Conservation (phyloP, 2,329 filamentous ascomycete genomes). For the Triangularia setosa region DNA sequence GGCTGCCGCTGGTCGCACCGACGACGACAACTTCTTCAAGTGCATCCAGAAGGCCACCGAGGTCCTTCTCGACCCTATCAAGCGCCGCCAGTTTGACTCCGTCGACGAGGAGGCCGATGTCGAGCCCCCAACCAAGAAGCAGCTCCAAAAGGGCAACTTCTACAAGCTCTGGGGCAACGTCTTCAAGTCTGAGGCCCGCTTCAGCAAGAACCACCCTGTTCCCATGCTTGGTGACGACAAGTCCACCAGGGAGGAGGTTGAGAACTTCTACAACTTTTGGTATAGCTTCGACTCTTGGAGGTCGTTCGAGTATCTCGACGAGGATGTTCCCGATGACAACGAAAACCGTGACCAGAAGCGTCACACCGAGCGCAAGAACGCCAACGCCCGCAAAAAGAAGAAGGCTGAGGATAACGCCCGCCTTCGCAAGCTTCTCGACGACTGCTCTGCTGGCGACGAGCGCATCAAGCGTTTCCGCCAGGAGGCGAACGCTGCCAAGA, state of each 20-base stretch:
- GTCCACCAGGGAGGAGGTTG: conserved; percentile 82
- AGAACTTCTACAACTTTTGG: conserved; percentile 99
- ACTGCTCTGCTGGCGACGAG: conserved; percentile 78
- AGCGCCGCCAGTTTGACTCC: conserved; percentile 92
- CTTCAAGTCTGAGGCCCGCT: conserved; percentile 88
- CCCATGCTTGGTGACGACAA: conserved; percentile 82
- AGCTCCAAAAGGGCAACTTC: conserved; percentile 75
- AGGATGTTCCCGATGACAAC: conserved; percentile 98
- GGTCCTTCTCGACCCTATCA: conserved; percentile 84
- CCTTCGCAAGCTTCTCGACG: conserved; percentile 84
- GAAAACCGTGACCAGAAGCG: conserved; percentile 99
- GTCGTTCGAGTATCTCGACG: conserved; percentile 95
- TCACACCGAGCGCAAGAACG: conserved; percentile 97
- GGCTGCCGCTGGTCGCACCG: conserved; percentile 78
- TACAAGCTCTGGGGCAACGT: conserved; percentile 92
- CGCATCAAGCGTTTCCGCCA: conserved; percentile 97
- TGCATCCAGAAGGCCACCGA: conserved; percentile 99
- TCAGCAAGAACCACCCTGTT: conserved; percentile 87
- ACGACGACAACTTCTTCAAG: conserved; percentile 99
- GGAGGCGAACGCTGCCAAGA: conserved; percentile 87
- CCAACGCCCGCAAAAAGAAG: conserved; percentile 96
- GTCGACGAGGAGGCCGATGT: conserved; percentile 93
- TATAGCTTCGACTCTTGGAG: conserved; percentile 99
- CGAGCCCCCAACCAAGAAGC: conserved; percentile 89
- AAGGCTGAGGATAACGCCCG: conserved; percentile 97